Evolutionary conservation across 208 protist species (phyloP), one percentile per base, ranked within the genome.

Genomic region (Wallacemonas sp.): DNA sequence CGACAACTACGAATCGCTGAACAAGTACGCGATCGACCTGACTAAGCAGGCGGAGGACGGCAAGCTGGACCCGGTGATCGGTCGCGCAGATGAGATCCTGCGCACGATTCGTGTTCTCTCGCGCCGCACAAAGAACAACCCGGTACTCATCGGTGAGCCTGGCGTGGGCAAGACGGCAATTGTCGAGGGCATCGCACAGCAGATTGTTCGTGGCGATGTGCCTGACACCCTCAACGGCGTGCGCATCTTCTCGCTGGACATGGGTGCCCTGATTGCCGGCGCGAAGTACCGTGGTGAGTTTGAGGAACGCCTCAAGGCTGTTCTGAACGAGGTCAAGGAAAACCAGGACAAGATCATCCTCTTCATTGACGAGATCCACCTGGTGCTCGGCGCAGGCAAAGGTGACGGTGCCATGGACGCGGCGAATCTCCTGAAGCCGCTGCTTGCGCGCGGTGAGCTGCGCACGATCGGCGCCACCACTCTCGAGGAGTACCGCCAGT

Each of bases 281-380:
- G 96, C 98, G 15, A 97, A 98, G 72, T 99, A 97, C 73, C 75
- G 97, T 30, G 98, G 98, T 33, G 97, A 99, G 76, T 99, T 99
- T 75, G 98, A 99, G 76, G 98, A 99, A 68, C 79, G 98, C 12
- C 83, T 99, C 19, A 99, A 99, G 81, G 87, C 78, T 0, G 92
- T 99, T 15, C 68, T 99, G 9, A 95, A 98, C 34, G 98, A 99
- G 50, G 91, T 99, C 1, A 87, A 88, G 53, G 91, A 94, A 2
- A 61, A 73, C 3, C 70, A 98, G 21, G 94, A 94, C 21, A 78
- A 82, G 30, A 78, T 99, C 57, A 99, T 99, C 53, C 76, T 99
- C 8, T 99, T 99, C 76, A 98, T 99, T 67, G 98, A 99, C 72
- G 98, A 99, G 71, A 91, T 99, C 50, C 98, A 99, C 79, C 87